phyloP scores from a whole-genome alignment of 352 stramenopile species.

The Phytophthora pisi region DNA sequence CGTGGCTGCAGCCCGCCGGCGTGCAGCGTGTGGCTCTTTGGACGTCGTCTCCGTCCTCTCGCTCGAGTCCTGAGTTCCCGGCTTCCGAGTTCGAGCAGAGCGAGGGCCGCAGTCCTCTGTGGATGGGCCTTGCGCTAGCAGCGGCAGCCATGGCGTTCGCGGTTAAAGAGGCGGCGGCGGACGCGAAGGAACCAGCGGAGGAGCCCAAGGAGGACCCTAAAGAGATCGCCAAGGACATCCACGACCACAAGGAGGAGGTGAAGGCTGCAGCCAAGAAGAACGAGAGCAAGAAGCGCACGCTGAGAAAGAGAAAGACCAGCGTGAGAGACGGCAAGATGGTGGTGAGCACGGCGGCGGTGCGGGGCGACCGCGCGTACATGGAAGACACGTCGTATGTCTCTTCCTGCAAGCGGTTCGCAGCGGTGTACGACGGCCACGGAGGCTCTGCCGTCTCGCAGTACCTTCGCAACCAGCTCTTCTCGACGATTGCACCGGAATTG shows the following conservation, averaged over 20 bases:
- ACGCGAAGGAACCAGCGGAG: constrained; percentile 22
- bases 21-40: constrained; percentile 14
- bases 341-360: constrained; percentile 74
- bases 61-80: constrained; percentile 12
- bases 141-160: constrained; percentile 17
- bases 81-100: constrained; percentile 19
- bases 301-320: constrained; percentile 62
- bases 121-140: constrained; percentile 27
- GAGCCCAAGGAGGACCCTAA: constrained; percentile 22
- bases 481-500: constrained; percentile 55
- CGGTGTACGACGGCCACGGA: constrained; percentile 87
- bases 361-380: constrained; percentile 79
- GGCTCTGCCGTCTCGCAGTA: constrained; percentile 72
- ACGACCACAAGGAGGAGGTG: constrained; percentile 36
- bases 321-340: constrained; percentile 45
- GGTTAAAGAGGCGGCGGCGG: constrained; percentile 21
- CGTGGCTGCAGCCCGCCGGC: constrained; percentile 9
- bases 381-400: constrained; percentile 87
- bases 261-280: constrained; percentile 18
- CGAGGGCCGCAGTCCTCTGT: constrained; percentile 18
- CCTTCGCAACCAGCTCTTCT: constrained; percentile 66
- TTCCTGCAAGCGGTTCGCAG: constrained; percentile 78
- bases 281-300: constrained; percentile 27
- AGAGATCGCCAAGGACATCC: constrained; percentile 21
- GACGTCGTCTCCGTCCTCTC: constrained; percentile 11